Evolutionary conservation across 2,329 filamentous ascomycete species (phyloP).

Genomic region (Aphanocladium album): DNA sequence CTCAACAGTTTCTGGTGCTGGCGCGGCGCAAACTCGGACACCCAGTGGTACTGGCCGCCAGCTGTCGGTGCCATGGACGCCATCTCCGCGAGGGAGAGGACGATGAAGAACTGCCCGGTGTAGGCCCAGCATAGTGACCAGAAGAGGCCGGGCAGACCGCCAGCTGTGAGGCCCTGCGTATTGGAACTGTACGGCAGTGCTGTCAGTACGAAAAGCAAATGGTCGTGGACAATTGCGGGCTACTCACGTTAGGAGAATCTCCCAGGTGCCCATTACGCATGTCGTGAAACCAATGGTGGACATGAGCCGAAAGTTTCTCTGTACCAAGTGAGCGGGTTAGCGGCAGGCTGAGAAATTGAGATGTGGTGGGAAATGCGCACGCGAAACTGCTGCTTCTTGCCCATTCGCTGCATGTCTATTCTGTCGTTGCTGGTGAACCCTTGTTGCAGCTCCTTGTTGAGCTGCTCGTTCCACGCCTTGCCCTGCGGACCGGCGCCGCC

Average conservation of each 20-base stretch:
- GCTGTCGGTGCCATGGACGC: conserved; percentile 39
- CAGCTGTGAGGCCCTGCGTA: conserved; percentile 16
- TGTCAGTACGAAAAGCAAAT: not conserved
- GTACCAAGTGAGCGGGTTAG: not conserved
- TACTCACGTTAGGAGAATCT: conserved; percentile 7
- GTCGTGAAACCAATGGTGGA: conserved; percentile 13
- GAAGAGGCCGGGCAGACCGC: conserved; percentile 17
- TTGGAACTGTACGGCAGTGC: conserved; percentile 1
- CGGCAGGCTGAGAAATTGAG: not conserved
- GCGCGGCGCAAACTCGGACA: conserved; percentile 43
- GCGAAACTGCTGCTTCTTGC: conserved; percentile 17
- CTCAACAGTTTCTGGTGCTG: conserved; percentile 47
- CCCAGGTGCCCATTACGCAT: conserved; percentile 13
- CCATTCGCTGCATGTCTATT: conserved; percentile 20
- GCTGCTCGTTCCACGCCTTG: not conserved
- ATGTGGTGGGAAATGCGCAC: not conserved
- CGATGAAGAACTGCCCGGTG: conserved; percentile 7
- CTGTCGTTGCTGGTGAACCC: conserved; percentile 17
- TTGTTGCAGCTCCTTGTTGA: conserved; percentile 13
- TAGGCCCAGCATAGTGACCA: conserved; percentile 18
- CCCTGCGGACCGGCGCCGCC: not conserved
- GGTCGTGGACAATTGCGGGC: not conserved
- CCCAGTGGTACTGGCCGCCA: conserved; percentile 54
- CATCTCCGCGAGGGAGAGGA: conserved; percentile 25
- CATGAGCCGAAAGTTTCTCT: conserved; percentile 9